Percentiles rank a stretch among this genome's conserved stretches.
Evolutionary conservation across 225 moss, liverwort and hornwort species (phyloP).

Genomic region (Marchantia paleacea): DNA sequence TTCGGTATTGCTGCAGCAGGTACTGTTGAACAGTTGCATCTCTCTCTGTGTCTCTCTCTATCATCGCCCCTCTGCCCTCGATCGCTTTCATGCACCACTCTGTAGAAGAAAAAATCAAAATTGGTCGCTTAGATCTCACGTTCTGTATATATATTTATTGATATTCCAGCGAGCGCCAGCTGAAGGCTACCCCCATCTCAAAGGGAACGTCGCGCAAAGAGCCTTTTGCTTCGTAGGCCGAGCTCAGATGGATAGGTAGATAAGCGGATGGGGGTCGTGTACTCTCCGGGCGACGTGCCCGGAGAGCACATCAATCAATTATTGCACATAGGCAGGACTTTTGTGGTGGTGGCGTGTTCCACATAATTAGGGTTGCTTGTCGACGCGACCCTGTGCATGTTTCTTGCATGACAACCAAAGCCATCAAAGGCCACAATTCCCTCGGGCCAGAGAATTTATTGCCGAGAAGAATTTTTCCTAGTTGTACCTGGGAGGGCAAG

Average conservation of each 20-base stretch:
- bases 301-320: neutral
- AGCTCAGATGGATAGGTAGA: neutral
- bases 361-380: neutral
- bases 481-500: too few species aligned
- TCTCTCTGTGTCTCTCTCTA: too few species aligned
- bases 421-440: too few species aligned
- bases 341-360: neutral
- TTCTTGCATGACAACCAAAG: too few species aligned
- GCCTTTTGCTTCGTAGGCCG: neutral
- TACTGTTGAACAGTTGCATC: neutral
- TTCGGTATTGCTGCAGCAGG: conserved; percentile 9
- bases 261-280: neutral
- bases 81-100: too few species aligned
- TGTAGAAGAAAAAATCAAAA: too few species aligned
- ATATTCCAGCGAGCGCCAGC: too few species aligned
- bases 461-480: too few species aligned
- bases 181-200: neutral
- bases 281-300: neutral
- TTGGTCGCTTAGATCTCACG: too few species aligned
- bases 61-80: too few species aligned
- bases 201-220: neutral
- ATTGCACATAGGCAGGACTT: neutral
- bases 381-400: neutral
- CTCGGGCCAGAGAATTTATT: too few species aligned
- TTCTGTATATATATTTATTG: too few species aligned